Percentiles rank a stretch among this genome's conserved stretches.
phyloP scores from a whole-genome alignment of 805 yeast genomes.

The Cyberlindnera maritima region DNA sequence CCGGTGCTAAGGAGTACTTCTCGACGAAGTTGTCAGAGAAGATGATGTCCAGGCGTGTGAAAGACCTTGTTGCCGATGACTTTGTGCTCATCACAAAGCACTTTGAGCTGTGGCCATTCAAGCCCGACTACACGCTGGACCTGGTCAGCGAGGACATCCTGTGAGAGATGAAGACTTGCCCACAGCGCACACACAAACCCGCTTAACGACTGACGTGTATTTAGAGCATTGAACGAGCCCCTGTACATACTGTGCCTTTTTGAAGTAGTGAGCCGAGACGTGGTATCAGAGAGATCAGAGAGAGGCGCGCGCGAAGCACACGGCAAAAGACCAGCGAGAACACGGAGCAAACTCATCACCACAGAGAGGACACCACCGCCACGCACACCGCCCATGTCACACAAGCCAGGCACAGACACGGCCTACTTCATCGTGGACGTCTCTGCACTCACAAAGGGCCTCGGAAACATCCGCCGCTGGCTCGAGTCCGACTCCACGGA shows the following conservation, averaged over 20 bases:
- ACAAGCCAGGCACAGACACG: not conserved
- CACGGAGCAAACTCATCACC: not conserved
- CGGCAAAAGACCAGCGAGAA: no score
- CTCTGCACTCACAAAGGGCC: conserved; percentile 64
- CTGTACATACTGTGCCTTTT: not conserved
- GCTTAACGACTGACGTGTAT: not conserved
- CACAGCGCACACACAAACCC: no score
- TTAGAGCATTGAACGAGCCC: not conserved
- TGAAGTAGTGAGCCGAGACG: no score
- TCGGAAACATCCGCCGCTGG: conserved; percentile 69
- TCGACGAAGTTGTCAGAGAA: conserved; percentile 32
- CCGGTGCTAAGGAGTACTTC: conserved; percentile 70
- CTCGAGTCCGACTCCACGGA: conserved; percentile 34
- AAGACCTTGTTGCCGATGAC: conserved; percentile 54
- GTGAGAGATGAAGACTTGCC: no score
- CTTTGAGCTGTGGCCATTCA: conserved; percentile 82
- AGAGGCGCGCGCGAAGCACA: no score
- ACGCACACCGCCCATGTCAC: not conserved
- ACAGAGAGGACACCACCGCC: no score
- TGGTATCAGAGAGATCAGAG: no score
- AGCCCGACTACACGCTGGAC: conserved; percentile 47
- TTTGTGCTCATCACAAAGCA: conserved; percentile 45
- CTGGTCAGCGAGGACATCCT: conserved; percentile 29
- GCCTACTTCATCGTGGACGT: conserved; percentile 57
- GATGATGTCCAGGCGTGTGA: conserved; percentile 43